Percentiles rank a stretch among this genome's conserved stretches.
Conservation (phyloP, 768 basidiomycete genomes). For the Lactarius evosmus region DNA sequence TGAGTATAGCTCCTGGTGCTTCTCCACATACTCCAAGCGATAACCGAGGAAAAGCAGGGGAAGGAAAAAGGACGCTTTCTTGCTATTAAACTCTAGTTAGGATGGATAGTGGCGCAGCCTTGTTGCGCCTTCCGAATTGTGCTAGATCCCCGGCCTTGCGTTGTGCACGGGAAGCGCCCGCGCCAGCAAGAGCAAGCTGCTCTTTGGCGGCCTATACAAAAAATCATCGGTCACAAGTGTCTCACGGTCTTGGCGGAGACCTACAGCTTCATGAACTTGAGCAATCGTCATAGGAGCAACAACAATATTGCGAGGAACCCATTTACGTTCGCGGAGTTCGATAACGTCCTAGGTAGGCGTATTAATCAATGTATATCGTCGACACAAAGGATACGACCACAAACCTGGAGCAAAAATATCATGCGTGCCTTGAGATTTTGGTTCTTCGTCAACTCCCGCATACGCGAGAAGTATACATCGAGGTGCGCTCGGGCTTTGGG, state of each 20-base stretch:
- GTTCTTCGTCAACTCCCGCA: conserved; percentile 77
- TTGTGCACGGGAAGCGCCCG: conserved; percentile 46
- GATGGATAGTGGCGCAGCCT: conserved; percentile 51
- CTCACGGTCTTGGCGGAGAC: conserved; percentile 32
- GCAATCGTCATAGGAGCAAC: conserved; percentile 86
- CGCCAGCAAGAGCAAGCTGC: conserved; percentile 59
- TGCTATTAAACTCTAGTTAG: no score
- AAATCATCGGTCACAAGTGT: neutral
- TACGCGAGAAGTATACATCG: conserved; percentile 90
- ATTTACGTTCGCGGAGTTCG: conserved; percentile 80
- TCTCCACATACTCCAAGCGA: no score
- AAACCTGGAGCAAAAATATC: conserved; percentile 92
- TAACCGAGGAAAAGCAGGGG: no score
- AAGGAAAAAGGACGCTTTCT: no score
- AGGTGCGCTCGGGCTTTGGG: conserved; percentile 79
- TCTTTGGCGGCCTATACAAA: conserved; percentile 73
- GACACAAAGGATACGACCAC: conserved; percentile 29
- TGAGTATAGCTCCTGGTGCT: no score
- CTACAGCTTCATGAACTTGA: conserved; percentile 79
- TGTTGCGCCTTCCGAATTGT: conserved; percentile 83
- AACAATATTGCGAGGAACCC: conserved; percentile 67
- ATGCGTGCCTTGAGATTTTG: conserved; percentile 77
- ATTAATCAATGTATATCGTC: conserved; percentile 12
- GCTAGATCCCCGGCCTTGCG: conserved; percentile 83
- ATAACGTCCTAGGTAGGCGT: conserved; percentile 67